Conservation (phyloP, 1,284 basidiomycete species). For the Trametes hirsuta region DNA sequence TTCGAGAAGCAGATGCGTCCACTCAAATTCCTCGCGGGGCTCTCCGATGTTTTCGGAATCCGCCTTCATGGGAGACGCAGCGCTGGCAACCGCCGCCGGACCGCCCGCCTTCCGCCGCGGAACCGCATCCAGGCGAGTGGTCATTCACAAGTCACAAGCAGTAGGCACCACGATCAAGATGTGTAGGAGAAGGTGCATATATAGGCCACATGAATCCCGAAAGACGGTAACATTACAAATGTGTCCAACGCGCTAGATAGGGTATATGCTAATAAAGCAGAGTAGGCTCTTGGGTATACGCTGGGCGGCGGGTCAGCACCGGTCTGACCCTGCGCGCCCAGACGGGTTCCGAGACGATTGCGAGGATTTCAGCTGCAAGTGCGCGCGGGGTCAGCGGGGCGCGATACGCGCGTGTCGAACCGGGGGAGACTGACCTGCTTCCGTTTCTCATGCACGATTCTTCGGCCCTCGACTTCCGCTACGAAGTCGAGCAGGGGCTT, state of each 20-base stretch:
- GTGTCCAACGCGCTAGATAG: not conserved
- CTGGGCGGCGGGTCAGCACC: conserved; percentile 1
- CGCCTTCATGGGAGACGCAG: not conserved
- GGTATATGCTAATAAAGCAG: conserved; percentile 9
- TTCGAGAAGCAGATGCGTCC: not conserved
- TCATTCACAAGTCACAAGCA: not conserved
- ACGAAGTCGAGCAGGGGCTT: conserved; percentile 20
- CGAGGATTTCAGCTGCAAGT: conserved; percentile 13
- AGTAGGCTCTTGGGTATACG: not conserved
- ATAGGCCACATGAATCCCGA: not conserved
- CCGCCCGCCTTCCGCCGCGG: not conserved
- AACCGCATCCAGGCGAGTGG: not conserved
- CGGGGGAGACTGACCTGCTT: conserved; percentile 8
- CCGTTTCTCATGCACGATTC: conserved; percentile 15
- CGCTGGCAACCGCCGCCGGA: not conserved
- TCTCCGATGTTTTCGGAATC: conserved; percentile 7
- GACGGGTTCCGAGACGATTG: conserved; percentile 19
- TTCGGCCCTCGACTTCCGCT: conserved; percentile 17
- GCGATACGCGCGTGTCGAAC: not conserved
- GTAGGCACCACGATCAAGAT: not conserved
- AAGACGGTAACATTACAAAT: not conserved
- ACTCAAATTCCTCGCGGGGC: not conserved
- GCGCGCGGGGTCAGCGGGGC: not conserved
- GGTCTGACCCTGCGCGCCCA: conserved; percentile 6
- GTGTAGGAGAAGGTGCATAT: not conserved